Evolutionary conservation across 1,284 basidiomycete species (phyloP), one percentile per base, ranked within the genome.

Genomic region (Pyrrhoderma noxium): DNA sequence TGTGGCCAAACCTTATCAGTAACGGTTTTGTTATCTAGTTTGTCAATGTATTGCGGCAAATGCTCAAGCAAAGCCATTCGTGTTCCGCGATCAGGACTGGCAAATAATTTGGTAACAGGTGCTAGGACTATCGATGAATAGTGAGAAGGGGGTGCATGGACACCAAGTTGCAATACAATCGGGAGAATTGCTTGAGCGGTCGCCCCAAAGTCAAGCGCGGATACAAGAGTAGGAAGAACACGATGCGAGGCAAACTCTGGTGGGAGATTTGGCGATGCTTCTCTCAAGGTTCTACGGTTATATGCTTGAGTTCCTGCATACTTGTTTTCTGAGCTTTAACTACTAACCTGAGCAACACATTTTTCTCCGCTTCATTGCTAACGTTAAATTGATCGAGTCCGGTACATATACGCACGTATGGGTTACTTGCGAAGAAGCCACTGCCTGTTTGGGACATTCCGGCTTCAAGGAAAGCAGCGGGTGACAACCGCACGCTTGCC

Each of bases 11-110:
- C 78, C 64, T 90, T 91, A 47, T 95, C 89, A 42, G 76, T 76
- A 1, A 98, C 90, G 0, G 75, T 80, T 65, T 85, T 87, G 63
- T 85, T 84, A 63, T 96, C 93, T 50, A 99, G 68, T 62, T 88
- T 90, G 47, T 95, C 90, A 1, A 79, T 80, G 64, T 93, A 98
- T 56, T 92, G 83, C 1, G 80, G 72, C 35, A 99, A 67, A 36
- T 87, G 83, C 42, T 98, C 93, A 11, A 99, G 75, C 36, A 99
- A 68, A 1, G 92, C 93, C 86, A 99, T 95, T 23, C 95, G 77
- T 18, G 89, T 93, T 0, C 92, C 93, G 43, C 96, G 79, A 67
- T 99, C 94, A 0, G 92, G 88, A 58, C 84, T 93, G 1, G 85
- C 77, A 59, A 79, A 98, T 22, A 96, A 73, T 65, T 86, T 90